Base-by-base conservation (phyloP, 164 flowering plant species). In the Magnolia sinica region DNA sequence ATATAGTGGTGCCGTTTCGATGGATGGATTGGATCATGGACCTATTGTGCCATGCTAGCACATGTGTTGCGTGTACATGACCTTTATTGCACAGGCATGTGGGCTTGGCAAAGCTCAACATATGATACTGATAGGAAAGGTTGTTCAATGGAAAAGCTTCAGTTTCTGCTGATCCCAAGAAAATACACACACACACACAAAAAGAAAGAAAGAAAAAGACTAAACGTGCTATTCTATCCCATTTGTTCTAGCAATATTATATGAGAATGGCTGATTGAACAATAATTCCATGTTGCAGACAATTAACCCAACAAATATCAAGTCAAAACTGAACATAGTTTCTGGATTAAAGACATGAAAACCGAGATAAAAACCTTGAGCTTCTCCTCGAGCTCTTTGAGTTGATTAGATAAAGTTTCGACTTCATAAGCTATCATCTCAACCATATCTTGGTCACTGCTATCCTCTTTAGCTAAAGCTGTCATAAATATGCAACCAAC, bases 381-480 rank as follows among this genome's bases (percentile, higher is more conserved):
- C 76, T 85, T 86, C 77, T 88, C 94, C 84, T 94, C 99, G 19
- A 92, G 89, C 79, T 86, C 91, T 83, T 84, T 80, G 18, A 91
- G 86, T 83, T 94, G 86, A 71, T 71, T 81, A 27, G 89, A 85
- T 76, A 96, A 86, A 71, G 87, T 81, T 50, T 81, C 82, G 72
- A 94, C 78, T 85, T 96, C 99, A 73, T 61, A 87, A 70, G 88
- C 87, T 71, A 96, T 91, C 98, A 96, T 96, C 85, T 91, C 92
- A 18, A 87, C 90, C 99, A 96, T 94, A 73, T 96, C 99, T 79
- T 83, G 96, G 74, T 94, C 97, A 76, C 76, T 71, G n/a, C 83
- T 88, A 51, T 84, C 90, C 70, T 94, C 98, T 84, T 91, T 89
- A 29, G 89, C 87, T 76, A 96, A 85, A 80, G 84, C 99, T 96